These are phyloP conservation scores for Arabidopsis lyrata DNA, from an alignment of 441 rosid species.

Conservation along the genomic window DNA sequence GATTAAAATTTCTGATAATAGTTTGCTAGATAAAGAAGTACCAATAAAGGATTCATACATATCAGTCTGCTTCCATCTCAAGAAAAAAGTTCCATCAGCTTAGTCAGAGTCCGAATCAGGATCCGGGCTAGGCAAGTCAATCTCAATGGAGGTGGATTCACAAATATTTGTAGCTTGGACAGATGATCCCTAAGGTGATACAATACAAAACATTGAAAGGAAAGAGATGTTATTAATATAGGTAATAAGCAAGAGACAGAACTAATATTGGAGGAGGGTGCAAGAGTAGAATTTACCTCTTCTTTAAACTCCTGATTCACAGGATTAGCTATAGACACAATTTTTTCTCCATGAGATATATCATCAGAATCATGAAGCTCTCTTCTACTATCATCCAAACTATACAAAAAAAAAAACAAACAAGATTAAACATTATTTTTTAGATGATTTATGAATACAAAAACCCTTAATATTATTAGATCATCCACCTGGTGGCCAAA, in stretches of 20 bases:
- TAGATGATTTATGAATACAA: not conserved
- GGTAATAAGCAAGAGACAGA: not conserved
- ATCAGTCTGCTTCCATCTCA: not conserved
- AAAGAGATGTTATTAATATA: not conserved
- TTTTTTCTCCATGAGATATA: not conserved
- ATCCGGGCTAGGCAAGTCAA: not conserved
- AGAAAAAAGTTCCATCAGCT: constrained; percentile 12
- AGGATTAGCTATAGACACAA: not conserved
- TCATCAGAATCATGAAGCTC: not conserved
- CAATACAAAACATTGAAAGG: not conserved
- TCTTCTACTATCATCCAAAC: constrained; percentile 3
- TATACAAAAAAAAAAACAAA: not conserved
- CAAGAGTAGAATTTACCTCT: not conserved
- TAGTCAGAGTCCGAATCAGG: not conserved
- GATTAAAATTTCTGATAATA: no score
- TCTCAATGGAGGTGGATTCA: constrained; percentile 10
- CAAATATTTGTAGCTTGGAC: not conserved
- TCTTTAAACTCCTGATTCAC: not conserved
- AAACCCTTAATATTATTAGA: not conserved
- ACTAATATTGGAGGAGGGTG: not conserved
- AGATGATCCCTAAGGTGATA: constrained; percentile 18
- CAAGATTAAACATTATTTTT: not conserved
- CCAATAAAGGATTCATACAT: not conserved
- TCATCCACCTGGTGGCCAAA: not conserved
- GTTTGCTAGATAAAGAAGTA: no score